A percentile compares a stretch with the other conserved stretches of the same genome.
These are phyloP conservation scores for Tylopilus sp. DNA, from an alignment of 768 basidiomycete species.

Conservation along the genomic window DNA sequence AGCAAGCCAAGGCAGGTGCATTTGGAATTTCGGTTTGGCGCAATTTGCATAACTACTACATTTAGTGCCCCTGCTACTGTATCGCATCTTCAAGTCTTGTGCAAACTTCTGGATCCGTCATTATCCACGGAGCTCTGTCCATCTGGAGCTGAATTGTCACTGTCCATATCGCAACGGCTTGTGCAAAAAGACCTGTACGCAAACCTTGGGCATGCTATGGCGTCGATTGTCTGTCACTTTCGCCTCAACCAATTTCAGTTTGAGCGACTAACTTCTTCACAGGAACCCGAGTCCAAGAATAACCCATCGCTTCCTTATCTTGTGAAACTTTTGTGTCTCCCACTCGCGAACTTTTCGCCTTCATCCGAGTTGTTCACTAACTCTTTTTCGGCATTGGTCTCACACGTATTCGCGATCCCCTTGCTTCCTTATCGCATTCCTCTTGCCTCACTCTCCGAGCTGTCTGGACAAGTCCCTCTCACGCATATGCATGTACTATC, in stretches of 20 bases:
- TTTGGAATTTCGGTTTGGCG: neutral
- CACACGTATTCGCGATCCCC: conserved; percentile 65
- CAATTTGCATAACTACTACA: neutral
- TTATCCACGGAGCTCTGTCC: conserved; percentile 20
- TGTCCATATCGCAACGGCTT: conserved; percentile 43
- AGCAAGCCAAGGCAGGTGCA: conserved; percentile 46
- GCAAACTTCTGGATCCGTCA: conserved; percentile 38
- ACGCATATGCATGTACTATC: conserved; percentile 35
- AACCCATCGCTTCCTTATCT: conserved; percentile 27
- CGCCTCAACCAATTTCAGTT: neutral
- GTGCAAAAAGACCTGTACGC: conserved; percentile 45
- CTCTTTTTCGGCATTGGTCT: conserved; percentile 43
- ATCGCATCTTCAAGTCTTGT: conserved; percentile 50
- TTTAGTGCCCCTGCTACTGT: conserved; percentile 47
- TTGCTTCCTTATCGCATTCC: conserved; percentile 76
- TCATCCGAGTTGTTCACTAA: conserved; percentile 29
- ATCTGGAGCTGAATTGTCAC: conserved; percentile 30
- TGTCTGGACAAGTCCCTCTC: conserved; percentile 66
- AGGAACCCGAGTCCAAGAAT: conserved; percentile 60
- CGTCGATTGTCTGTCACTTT: conserved; percentile 45
- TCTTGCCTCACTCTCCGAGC: conserved; percentile 53
- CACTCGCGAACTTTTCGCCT: conserved; percentile 24
- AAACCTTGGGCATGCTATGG: conserved; percentile 17
- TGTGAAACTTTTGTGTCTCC: conserved; percentile 26
- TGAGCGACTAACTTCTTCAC: neutral